Evolutionary conservation across 163 green algal genomes (phyloP), one percentile per base, ranked within the genome.

Genomic region (Scenedesmus sp.): DNA sequence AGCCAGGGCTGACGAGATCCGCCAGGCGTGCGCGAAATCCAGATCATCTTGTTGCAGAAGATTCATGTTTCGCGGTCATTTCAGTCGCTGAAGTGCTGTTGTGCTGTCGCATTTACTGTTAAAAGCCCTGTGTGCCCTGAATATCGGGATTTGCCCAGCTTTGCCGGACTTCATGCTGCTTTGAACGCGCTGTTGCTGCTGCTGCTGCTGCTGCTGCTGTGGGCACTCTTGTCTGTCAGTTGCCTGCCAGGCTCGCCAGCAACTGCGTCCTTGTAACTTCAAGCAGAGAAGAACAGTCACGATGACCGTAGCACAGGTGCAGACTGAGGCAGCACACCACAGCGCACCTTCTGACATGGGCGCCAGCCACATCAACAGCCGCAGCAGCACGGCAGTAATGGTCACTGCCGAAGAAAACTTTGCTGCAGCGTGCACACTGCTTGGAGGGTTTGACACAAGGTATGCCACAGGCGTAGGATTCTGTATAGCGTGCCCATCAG

Each of bases 361-460:
- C 30, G 15, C 72, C 12, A 81, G 35, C 35, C 72, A 49, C 18
- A 13, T n/a, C 33, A 35, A 30, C 72, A 81, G 35, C 72, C n/a
- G 72, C 72, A 15, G 16, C 72, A 81, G 72, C 35, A 3, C 72
- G 0, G 16, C 72, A n/a, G 72, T 49, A 12, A 81, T 49, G 72
- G 72, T 81, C 33, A 81, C 72, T 81, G 72, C 72, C 15, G 16
- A n/a, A 0, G 72, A 81, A 15, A 46, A 81, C 72, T 81, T 81
- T 49, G 35, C 35, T n/a, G 72, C 72, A 30, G 37, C 37, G 15
- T 81, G 72, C 35, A 49, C 72, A 51, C 35, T 81, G 7, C 35
- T 81, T 3, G 72, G 72, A 49, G 72, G 72, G 2, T 81, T 81
- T 51, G 72, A 81, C 72, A 46, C 15, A 1, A 81, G 72, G 72